These are phyloP conservation scores for Camellia sinensis DNA, from an alignment of 148 eudicot genomes.

Conservation along the genomic window DNA sequence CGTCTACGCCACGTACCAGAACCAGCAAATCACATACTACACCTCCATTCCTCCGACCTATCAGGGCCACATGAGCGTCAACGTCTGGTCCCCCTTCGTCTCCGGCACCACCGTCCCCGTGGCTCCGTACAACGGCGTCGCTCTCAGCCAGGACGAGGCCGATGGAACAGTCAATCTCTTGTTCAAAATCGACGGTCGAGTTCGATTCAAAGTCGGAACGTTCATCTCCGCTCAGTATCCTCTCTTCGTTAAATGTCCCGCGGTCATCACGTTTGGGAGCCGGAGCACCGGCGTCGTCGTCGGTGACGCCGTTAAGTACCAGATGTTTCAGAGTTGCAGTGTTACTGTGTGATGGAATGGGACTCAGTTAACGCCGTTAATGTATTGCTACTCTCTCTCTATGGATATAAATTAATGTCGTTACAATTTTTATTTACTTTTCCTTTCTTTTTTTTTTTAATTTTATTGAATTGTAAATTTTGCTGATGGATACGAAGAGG, in stretches of 20 bases:
- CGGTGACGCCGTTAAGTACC: constrained; percentile 60
- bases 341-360: too few species aligned
- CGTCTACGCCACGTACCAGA: constrained; percentile 33
- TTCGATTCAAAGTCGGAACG: constrained; percentile 63
- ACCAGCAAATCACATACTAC: constrained; percentile 48
- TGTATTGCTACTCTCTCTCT: background rate
- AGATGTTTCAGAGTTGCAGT: constrained; percentile 50
- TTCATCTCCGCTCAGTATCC: constrained; percentile 43
- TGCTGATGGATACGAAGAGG: background rate
- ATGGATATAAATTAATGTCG: background rate
- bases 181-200: constrained; percentile 58
- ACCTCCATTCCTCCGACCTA: constrained; percentile 48
- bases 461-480: constrained; percentile 14
- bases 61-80: constrained; percentile 45
- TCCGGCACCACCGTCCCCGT: constrained; percentile 63
- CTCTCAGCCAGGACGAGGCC: constrained; percentile 41
- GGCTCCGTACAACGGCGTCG: constrained; percentile 57
- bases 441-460: background rate
- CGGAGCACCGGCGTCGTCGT: constrained; percentile 28
- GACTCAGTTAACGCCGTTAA: too few species aligned
- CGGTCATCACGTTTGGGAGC: constrained; percentile 49
- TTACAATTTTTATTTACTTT: background rate
- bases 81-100: constrained; percentile 75
- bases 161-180: constrained; percentile 41
- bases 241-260: constrained; percentile 58